These are phyloP conservation scores for Apiotrichum brassicae DNA, from an alignment of 1,284 basidiomycete species.

Conservation along the genomic window DNA sequence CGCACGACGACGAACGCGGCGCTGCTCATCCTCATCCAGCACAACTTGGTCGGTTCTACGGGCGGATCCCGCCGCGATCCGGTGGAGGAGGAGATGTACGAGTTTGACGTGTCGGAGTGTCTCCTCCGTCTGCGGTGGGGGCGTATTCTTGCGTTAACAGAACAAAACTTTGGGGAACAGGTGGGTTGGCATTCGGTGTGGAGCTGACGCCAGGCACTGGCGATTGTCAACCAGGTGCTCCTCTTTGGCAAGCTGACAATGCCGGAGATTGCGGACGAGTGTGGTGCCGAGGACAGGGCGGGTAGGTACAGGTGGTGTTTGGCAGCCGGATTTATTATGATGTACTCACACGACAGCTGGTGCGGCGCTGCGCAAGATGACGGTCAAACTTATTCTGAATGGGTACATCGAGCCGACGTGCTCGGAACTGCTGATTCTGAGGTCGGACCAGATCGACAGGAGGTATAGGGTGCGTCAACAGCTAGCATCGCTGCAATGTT, in stretches of 20 bases:
- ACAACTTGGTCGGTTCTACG: constrained; percentile 83
- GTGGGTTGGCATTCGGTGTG: constrained; percentile 53
- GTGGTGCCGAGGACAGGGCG: constrained; percentile 11
- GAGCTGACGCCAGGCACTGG: constrained; percentile 55
- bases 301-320: background rate
- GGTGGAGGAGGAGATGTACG: constrained; percentile 60
- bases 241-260: constrained; percentile 80
- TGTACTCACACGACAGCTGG: background rate
- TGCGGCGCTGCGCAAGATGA: background rate
- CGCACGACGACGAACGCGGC: constrained; percentile 57
- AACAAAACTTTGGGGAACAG: constrained; percentile 60
- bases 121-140: constrained; percentile 71
- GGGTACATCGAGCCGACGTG: constrained; percentile 29
- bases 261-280: constrained; percentile 34
- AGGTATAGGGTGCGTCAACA: constrained; percentile 22
- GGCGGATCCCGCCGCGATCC: constrained; percentile 50
- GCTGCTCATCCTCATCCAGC: constrained; percentile 79
- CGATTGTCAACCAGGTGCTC: constrained; percentile 67
- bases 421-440: constrained; percentile 27
- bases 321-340: background rate
- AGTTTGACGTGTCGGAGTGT: constrained; percentile 70
- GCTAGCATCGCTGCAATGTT: background rate
- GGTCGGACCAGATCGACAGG: constrained; percentile 28
- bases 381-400: constrained; percentile 19
- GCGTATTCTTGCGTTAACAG: constrained; percentile 66